Evolutionary conservation across 331 rosid genomes (phyloP).

Genomic region (Quercus tomentella): DNA sequence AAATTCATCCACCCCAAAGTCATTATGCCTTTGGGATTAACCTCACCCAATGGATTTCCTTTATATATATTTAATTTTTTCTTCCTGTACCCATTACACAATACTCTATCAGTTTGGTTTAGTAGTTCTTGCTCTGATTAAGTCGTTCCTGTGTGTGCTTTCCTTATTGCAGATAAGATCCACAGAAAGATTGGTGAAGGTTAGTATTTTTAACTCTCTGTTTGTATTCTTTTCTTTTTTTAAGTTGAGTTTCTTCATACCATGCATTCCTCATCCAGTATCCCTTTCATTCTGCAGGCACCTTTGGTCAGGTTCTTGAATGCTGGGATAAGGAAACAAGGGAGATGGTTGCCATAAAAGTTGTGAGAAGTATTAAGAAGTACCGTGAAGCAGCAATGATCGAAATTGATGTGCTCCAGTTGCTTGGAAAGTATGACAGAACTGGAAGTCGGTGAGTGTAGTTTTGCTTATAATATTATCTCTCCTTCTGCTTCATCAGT

Average conservation of each 20-base stretch:
- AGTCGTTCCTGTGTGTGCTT: background rate
- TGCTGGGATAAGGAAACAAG: constrained; percentile 24
- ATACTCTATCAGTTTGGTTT: background rate
- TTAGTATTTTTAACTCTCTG: background rate
- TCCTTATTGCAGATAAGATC: constrained; percentile 24
- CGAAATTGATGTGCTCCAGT: constrained; percentile 28
- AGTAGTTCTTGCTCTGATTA: background rate
- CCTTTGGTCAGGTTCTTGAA: constrained; percentile 31
- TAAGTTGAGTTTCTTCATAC: background rate
- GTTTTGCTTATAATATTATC: background rate
- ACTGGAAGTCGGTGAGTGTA: constrained; percentile 11
- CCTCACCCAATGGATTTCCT: background rate
- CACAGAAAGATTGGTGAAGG: constrained; percentile 29
- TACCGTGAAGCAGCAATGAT: constrained; percentile 27
- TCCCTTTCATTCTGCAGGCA: constrained; percentile 20
- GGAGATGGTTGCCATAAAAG: constrained; percentile 21
- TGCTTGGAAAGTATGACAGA: constrained; percentile 23
- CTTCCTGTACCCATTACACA: background rate
- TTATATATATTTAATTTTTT: background rate
- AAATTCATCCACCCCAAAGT: background rate
- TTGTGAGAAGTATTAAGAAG: constrained; percentile 22
- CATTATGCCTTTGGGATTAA: background rate
- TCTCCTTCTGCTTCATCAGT: background rate
- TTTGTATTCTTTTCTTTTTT: background rate
- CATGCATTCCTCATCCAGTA: constrained; percentile 2